Percentiles rank a stretch among this genome's conserved stretches.
These are phyloP conservation scores for Boletus rufocinnamomeus DNA, from an alignment of 768 basidiomycete species.

Conservation along the genomic window DNA sequence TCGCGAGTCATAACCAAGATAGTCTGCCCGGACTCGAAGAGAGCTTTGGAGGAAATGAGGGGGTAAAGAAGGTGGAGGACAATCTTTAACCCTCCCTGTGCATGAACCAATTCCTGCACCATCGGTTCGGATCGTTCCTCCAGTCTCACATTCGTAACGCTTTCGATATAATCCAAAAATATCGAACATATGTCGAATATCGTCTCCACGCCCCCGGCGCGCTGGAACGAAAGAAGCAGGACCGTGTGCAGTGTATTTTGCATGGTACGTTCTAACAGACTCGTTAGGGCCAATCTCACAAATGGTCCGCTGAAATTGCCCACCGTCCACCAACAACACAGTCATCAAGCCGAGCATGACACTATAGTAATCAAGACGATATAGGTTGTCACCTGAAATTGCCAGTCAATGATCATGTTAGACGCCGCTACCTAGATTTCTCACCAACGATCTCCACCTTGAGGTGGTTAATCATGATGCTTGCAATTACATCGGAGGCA, in stretches of 20 bases:
- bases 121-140: constrained; percentile 60
- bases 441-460: constrained; percentile 53
- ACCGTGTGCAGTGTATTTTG: constrained; percentile 81
- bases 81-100: constrained; percentile 80
- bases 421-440: constrained; percentile 24
- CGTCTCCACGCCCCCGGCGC: constrained; percentile 67
- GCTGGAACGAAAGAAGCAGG: constrained; percentile 72
- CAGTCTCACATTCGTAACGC: constrained; percentile 46
- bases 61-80: constrained; percentile 75
- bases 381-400: constrained; percentile 41
- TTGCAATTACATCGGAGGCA: constrained; percentile 68
- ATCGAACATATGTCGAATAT: constrained; percentile 58
- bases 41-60: constrained; percentile 74
- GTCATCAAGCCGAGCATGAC: constrained; percentile 55
- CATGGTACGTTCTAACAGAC: constrained; percentile 65
- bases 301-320: constrained; percentile 4
- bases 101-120: constrained; percentile 70
- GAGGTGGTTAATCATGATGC: constrained; percentile 73
- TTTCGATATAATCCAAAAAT: constrained; percentile 60
- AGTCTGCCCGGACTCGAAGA: constrained; percentile 88
- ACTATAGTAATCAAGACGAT: constrained; percentile 52
- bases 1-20: constrained; percentile 68
- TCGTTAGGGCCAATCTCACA: constrained; percentile 1
- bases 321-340: constrained; percentile 61
- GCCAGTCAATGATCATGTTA: constrained; percentile 10